Evolutionary conservation across 2,329 filamentous ascomycete genomes (phyloP).

Genomic region (Apiospora marii): DNA sequence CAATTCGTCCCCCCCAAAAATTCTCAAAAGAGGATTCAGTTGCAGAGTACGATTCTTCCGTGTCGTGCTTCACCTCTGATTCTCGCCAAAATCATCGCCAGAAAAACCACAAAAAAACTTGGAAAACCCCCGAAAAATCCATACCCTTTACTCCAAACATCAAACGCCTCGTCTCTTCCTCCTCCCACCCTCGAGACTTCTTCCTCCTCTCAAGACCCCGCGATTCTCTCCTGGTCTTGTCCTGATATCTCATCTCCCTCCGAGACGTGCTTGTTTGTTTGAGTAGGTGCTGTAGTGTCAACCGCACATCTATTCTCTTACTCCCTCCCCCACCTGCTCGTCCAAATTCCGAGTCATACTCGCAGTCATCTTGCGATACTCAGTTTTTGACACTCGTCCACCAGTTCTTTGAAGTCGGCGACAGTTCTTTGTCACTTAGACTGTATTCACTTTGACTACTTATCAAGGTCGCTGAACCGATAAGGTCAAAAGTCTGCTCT

Average conservation of each 20-base stretch:
- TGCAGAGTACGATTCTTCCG: slow-evolving; percentile 56
- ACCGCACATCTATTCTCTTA: slow-evolving; percentile 31
- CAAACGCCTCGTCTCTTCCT: slow-evolving; percentile 25
- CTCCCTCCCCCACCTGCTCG: slow-evolving; percentile 17
- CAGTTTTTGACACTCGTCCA: slow-evolving; percentile 26
- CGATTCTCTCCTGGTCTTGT: slow-evolving; percentile 27
- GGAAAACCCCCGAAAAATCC: slow-evolving; percentile 61
- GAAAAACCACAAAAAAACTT: slow-evolving; percentile 68
- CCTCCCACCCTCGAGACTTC: slow-evolving; percentile 30
- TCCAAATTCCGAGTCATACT: slow-evolving; percentile 25
- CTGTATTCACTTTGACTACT: slow-evolving; percentile 34
- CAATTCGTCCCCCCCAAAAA: slow-evolving; percentile 49
- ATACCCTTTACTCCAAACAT: slow-evolving; percentile 25
- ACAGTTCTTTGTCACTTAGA: slow-evolving; percentile 34
- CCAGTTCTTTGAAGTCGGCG: slow-evolving; percentile 33
- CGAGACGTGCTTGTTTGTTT: slow-evolving; percentile 22
- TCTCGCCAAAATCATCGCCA: slow-evolving; percentile 60
- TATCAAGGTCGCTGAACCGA: slow-evolving; percentile 29
- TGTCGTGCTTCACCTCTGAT: slow-evolving; percentile 65
- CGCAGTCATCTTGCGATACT: slow-evolving; percentile 28
- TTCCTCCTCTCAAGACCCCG: slow-evolving; percentile 30
- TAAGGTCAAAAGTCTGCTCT: slow-evolving; percentile 29
- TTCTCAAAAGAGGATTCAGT: slow-evolving; percentile 56
- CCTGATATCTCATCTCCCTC: slow-evolving; percentile 31
- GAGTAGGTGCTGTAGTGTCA: slow-evolving; percentile 26